Base-by-base conservation (phyloP, 2,329 filamentous ascomycete genomes). In the Dactylellina drechsleri region DNA sequence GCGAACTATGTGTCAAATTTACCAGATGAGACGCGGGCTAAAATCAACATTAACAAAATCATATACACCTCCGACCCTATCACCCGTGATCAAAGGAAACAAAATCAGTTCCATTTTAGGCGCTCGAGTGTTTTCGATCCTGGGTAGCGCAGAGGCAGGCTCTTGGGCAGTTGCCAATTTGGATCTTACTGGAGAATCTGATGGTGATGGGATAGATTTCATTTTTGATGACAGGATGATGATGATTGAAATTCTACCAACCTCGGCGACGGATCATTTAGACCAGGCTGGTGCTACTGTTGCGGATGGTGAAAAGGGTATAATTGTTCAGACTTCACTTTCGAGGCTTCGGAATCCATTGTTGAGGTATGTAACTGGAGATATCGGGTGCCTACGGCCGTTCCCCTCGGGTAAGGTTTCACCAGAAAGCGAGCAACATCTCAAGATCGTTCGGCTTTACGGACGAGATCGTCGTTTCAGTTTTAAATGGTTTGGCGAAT, bases 51-150 rank as follows among this genome's bases (percentile, higher is more conserved):
- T 0, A 64, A 80, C 12, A 85, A 85, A 73, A 78, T 85, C 0
- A 80, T 85, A 2, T 85, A 85, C 66, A 84, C 84, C 0, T 85
- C 84, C 0, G 84, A 85, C 36, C 76, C 80, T 0, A 77, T 85
- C 20, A 82, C 80, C 0, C 41, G 41, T 2, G 64, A 77, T 0
- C 78, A 82, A 0, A 67, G 85, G 0, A 81, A 79, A 0, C 70
- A 78, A 78, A 0, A 76, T 84, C 8, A 79, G 79, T 5, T 53
- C 31, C 20, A 47, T 60, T 13, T 43, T 75, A 7, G 18, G 16
- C 0, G 43, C 49, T n/a, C 50, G 54, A 10, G 82, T 85, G 18
- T 82, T 71, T 62, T 85, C 83, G 0, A 10, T 84, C 1, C 41
- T 84, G 0, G 84, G 82, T 0, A 85, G 83, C 31, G 81, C 83